These are phyloP conservation scores for Cephaloascus albidus DNA, from an alignment of 805 yeast genomes.

Conservation along the genomic window DNA sequence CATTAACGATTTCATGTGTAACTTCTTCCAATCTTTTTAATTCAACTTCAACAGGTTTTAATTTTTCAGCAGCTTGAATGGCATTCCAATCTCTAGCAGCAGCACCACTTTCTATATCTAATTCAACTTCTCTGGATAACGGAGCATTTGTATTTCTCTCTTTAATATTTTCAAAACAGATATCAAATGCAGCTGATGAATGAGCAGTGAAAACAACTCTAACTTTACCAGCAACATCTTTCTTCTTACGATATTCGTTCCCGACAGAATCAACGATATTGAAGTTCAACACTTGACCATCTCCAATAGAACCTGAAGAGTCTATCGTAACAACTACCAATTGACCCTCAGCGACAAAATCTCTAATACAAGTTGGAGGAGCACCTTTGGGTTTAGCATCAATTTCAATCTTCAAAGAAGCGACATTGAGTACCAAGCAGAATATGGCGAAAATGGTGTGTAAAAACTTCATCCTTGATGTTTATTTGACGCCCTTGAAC, in stretches of 20 bases:
- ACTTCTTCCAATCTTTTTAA: conserved; percentile 80
- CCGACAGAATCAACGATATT: conserved; percentile 70
- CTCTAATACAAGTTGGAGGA: conserved; percentile 80
- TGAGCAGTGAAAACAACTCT: conserved; percentile 82
- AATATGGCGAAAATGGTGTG: background rate
- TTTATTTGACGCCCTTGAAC: background rate
- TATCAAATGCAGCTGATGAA: conserved; percentile 76
- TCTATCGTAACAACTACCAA: conserved; percentile 78
- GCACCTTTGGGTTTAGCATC: conserved; percentile 34
- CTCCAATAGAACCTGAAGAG: conserved; percentile 69
- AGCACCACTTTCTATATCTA: conserved; percentile 92
- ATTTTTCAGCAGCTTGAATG: conserved; percentile 83
- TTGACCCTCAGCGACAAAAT: conserved; percentile 78
- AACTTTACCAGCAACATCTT: conserved; percentile 62
- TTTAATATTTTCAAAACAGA: conserved; percentile 71
- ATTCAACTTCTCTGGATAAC: conserved; percentile 63
- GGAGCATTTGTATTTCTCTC: conserved; percentile 30
- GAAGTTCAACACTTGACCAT: conserved; percentile 76
- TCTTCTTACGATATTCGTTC: conserved; percentile 73
- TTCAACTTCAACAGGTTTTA: conserved; percentile 88
- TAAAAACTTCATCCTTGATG: background rate
- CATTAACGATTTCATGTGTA: conserved; percentile 71
- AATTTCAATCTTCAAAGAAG: conserved; percentile 42
- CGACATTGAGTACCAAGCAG: conserved; percentile 6
- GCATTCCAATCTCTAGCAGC: conserved; percentile 98